phyloP scores from a whole-genome alignment of 495 filamentous ascomycete genomes.

The Penicillium fimorum region DNA sequence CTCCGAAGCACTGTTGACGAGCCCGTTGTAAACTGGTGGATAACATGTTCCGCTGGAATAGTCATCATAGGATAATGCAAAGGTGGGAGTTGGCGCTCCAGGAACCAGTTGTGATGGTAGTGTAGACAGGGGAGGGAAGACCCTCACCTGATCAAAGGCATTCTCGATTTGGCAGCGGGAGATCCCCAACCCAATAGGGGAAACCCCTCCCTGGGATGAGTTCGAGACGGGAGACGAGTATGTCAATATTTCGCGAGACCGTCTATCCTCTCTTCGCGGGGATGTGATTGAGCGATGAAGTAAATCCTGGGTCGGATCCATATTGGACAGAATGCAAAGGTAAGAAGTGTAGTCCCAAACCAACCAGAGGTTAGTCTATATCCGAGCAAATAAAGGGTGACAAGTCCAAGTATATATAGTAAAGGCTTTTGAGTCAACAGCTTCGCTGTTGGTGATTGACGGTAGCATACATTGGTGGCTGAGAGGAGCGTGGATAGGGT shows the following conservation, averaged over 20 bases:
- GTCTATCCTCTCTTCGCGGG: conserved; percentile 19
- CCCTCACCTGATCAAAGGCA: conserved; percentile 13
- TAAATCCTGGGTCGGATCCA: conserved; percentile 16
- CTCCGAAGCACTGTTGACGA: conserved; percentile 17
- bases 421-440: conserved; percentile 21
- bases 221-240: conserved; percentile 26
- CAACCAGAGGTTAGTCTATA: conserved; percentile 17
- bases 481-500: conserved; percentile 24
- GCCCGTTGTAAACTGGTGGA: conserved; percentile 13
- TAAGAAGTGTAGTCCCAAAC: conserved; percentile 8
- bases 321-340: conserved; percentile 4
- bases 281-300: conserved; percentile 8
- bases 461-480: conserved; percentile 35
- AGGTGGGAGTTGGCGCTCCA: conserved; percentile 15
- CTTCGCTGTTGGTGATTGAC: conserved; percentile 22
- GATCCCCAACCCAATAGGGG: conserved; percentile 34
- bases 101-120: conserved; percentile 24
- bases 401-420: conserved; percentile 27
- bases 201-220: conserved; percentile 13
- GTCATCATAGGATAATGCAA: conserved; percentile 17
- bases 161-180: conserved; percentile 28
- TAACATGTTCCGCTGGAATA: conserved; percentile 21
- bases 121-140: conserved; percentile 15
- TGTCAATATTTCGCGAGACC: conserved; percentile 16
- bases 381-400: conserved; percentile 9